phyloP scores from a whole-genome alignment of 208 protist genomes.

The Porcisia deanei region DNA sequence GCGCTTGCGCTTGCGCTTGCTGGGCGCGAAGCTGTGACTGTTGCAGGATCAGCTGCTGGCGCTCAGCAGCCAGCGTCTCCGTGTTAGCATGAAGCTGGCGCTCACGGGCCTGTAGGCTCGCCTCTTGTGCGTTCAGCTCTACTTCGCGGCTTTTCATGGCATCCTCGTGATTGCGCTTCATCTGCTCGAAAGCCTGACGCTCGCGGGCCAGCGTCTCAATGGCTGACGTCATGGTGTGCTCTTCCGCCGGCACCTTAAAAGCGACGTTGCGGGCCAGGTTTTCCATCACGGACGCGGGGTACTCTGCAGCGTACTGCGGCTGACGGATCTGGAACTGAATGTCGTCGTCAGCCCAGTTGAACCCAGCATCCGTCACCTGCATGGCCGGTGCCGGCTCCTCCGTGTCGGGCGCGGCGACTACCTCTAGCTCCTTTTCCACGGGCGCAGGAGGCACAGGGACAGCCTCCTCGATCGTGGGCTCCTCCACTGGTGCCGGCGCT shows the following conservation, averaged over 20 bases:
- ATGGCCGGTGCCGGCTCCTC: slow-evolving; percentile 17
- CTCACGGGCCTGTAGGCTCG: slow-evolving; percentile 31
- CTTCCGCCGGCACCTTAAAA: slow-evolving; percentile 57
- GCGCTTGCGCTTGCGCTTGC: slow-evolving; percentile 28
- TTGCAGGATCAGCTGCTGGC: slow-evolving; percentile 46
- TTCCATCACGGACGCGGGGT: slow-evolving; percentile 65
- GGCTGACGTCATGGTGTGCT: slow-evolving; percentile 42
- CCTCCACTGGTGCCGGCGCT: slow-evolving; percentile 5
- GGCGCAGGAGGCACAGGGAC: slow-evolving; percentile 9
- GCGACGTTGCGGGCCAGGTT: slow-evolving; percentile 47
- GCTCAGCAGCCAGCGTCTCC: slow-evolving; percentile 36
- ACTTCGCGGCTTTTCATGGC: slow-evolving; percentile 45
- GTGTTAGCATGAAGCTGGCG: slow-evolving; percentile 44
- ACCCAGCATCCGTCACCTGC: slow-evolving; percentile 40
- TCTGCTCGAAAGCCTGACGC: slow-evolving; percentile 45
- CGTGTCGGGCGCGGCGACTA: slow-evolving; percentile 17
- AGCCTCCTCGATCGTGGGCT: not conserved
- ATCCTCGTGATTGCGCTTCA: slow-evolving; percentile 47
- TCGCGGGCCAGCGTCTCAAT: slow-evolving; percentile 46
- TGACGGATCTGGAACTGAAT: slow-evolving; percentile 67
- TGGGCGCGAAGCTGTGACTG: slow-evolving; percentile 36
- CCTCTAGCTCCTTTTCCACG: slow-evolving; percentile 8
- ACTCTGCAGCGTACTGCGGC: slow-evolving; percentile 63
- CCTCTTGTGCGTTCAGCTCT: slow-evolving; percentile 50
- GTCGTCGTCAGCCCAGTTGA: slow-evolving; percentile 87